Evolutionary conservation across 768 basidiomycete genomes (phyloP), one percentile per base, ranked within the genome.

Genomic region (Amanita muscaria): DNA sequence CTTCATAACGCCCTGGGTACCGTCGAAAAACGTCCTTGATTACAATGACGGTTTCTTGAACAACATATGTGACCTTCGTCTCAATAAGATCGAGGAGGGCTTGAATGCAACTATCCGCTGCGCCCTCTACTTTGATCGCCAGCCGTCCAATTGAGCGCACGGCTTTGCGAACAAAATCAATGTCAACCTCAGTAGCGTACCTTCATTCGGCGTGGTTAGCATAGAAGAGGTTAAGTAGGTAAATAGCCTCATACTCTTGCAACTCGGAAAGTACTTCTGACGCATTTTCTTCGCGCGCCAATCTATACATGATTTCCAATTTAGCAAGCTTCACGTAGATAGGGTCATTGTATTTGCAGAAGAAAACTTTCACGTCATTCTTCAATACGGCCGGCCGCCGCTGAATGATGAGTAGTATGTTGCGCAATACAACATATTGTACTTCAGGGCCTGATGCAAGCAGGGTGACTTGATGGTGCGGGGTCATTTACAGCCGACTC

Each of bases 291-390:
- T 90, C 83, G n/a, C 89, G 79, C 7, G 93, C 91, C 15, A 99
- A 73, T 8, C 96, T 82, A 63, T 98, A 98, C 88, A 99, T 98
- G 57, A 98, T 97, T 64, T 98, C 96, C 42, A 99, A 71, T 56
- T 99, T 98, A 40, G 93, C 94, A 23, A 99, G 74, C 61, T 99
- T 98, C 61, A 98, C 90, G 60, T 98, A 99, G 53, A 98, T 96
- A 2, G 96, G 96, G 56, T 98, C 96, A 60, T 98, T 98, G 64
- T 98, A 99, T 64, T 99, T 98, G 85, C 92, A 97, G 67, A 99
- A 99, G 67, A 99, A 98, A 11, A 97, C 93, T 56, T 91, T 91
- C 57, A 99, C 94, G 59, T 98, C 96, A 64, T 96, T 96, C 64
- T 88, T 88, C 32, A 99, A 69, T 24, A 99, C 89, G 10, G 80